Evolutionary conservation across 306 rosid species (phyloP), one percentile per base, ranked within the genome.

Genomic region (Nissolia schottii): DNA sequence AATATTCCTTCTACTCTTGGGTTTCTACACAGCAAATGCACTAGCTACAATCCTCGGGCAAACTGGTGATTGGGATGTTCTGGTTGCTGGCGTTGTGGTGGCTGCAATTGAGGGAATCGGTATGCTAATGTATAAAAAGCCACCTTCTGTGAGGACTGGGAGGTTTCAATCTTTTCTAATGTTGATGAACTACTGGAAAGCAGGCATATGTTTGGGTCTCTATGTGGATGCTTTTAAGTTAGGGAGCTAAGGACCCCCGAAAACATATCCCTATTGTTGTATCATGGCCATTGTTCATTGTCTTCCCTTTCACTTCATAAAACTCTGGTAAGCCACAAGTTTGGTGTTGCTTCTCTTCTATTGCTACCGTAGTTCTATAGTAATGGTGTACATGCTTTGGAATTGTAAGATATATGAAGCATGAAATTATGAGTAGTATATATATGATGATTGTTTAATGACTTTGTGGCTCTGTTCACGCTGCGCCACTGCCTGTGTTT

Each of bases 11-110:
- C 88, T 94, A 74, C 97, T 94, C 67, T 77, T 94, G 77, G 99
- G 99, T 70, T 91, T 94, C 97, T 94, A 94, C 85, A 94, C 99
- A 0, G 99, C 99, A 12, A 94, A 94, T 68, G 98, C 97, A 15
- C 74, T 91, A 66, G 97, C 96, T 69, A 94, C 98, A 19, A 94
- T 94, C 87, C 98, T 94, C 2, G 98, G 98, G 37, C 98, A 94
- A 81, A 94, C 98, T 0, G 98, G 97, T 27, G 98, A 91, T 58
- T 94, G 99, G 99, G 97, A 94, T 72, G 97, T 94, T 76, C 81
- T 91, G 76, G 99, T 91, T 67, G 99, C 99, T 2, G 99, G 99
- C 28, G 67, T 94, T 22, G 99, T 91, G 59, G 99, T 94, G 64
- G 91, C 97, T 46, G 96, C 91, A 79, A 86, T 94, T 38, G 99